Percentiles rank a stretch among this genome's conserved stretches.
Evolutionary conservation across 2,329 filamentous ascomycete genomes (phyloP).

Genomic region (Ambrosiella xylebori): DNA sequence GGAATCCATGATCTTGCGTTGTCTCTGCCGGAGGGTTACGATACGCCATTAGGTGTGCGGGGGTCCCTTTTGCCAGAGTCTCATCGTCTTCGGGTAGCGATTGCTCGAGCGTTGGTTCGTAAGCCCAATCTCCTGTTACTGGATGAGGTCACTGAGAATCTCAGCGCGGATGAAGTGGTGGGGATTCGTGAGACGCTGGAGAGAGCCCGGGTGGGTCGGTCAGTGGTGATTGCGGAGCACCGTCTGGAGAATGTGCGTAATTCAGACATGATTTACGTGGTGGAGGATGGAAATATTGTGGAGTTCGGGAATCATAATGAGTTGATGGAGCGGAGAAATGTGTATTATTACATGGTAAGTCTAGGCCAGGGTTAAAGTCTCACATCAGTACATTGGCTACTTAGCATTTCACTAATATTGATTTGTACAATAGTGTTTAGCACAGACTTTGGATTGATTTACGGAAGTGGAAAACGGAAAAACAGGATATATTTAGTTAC

Average conservation of each 20-base stretch:
- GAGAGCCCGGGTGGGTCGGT: constrained; percentile 20
- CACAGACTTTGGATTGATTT: constrained; percentile 8
- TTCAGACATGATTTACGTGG: constrained; percentile 28
- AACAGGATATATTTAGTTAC: not conserved
- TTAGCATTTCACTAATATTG: not conserved
- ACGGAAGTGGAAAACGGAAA: not conserved
- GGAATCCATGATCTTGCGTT: constrained; percentile 62
- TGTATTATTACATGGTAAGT: constrained; percentile 36
- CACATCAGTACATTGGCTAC: not conserved
- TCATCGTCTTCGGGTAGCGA: constrained; percentile 46
- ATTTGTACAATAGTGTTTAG: not conserved
- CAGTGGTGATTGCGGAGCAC: constrained; percentile 27
- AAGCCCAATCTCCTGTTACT: constrained; percentile 45
- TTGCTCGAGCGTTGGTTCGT: constrained; percentile 46
- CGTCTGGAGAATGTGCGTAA: constrained; percentile 25
- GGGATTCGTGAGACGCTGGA: constrained; percentile 39
- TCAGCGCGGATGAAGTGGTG: constrained; percentile 41
- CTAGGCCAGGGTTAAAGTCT: no score
- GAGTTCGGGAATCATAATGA: constrained; percentile 31
- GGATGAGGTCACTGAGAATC: constrained; percentile 49
- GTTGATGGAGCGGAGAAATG: constrained; percentile 31
- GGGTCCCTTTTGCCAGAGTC: constrained; percentile 48
- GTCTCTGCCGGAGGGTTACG: constrained; percentile 41
- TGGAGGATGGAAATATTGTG: constrained; percentile 25
- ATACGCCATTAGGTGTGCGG: constrained; percentile 43